Evolutionary conservation across 2,329 filamentous ascomycete species (phyloP), one percentile per base, ranked within the genome.

Genomic region (Atkinsonella hypoxylon): DNA sequence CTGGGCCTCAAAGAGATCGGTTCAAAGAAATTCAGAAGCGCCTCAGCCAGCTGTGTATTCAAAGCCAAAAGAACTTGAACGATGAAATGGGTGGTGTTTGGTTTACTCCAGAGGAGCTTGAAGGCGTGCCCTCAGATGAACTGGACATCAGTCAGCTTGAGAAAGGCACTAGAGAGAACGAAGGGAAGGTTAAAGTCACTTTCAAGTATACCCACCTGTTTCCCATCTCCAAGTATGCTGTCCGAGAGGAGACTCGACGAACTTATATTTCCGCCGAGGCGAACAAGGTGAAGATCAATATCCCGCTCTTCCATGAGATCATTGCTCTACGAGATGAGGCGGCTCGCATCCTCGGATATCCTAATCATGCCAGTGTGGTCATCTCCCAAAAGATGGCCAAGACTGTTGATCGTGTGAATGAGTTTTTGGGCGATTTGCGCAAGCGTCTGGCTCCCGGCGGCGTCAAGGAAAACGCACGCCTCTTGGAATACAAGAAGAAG

Each of bases 361-460:
- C 79, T 6, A 81, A 89, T 61, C 85, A 91, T 62, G 87, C 87
- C 17, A 77, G 82, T 45, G 83, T 89, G 65, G 73, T 79, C 45
- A 83, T 93, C 39, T 85, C 89, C 61, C 81, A 87, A 60, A 91
- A 89, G 76, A 93, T 93, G 87, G 86, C 87, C 45, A 89, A 90
- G 73, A 82, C 76, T 1, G 77, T 85, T 1, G 75, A 80, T 61
- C 85, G 78, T 0, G 87, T 93, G 11, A 77, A 84, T 55, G 76
- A 81, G 48, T 91, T 93, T 65, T 70, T 93, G 8, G 75, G 72
- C 5, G 85, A 90, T 62, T 71, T 93, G 53, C 79, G 82, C 52
- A 72, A 69, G 26, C 80, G 83, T 48, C 73, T 93, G 31, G 73
- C 78, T 0, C 77, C 82, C 0, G 87, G 87, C 26, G 87, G 86